Evolutionary conservation across 2,329 filamentous ascomycete species (phyloP).

Genomic region (Biscogniauxia marginata): DNA sequence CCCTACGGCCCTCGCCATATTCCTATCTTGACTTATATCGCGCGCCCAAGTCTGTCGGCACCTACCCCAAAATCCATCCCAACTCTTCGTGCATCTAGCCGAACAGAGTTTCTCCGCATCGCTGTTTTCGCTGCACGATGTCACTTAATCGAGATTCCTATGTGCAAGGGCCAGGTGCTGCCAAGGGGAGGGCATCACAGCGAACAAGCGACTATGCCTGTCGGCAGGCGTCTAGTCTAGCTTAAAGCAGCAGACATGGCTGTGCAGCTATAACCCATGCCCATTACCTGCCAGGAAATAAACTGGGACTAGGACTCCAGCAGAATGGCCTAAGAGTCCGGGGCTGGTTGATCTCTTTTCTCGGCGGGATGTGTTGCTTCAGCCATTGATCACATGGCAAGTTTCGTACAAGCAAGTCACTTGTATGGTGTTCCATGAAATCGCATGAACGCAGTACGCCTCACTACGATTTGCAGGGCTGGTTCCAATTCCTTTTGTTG

Average conservation of each 20-base stretch:
- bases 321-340: background rate
- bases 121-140: slow-evolving; percentile 8
- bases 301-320: slow-evolving; percentile 16
- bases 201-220: slow-evolving; percentile 15
- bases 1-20: slow-evolving; percentile 9
- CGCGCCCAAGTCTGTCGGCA: slow-evolving; percentile 2
- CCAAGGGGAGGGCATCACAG: slow-evolving; percentile 2
- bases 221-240: slow-evolving; percentile 16
- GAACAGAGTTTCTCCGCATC: slow-evolving; percentile 3
- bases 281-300: slow-evolving; percentile 11
- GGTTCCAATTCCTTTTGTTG: background rate
- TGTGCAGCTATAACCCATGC: slow-evolving; percentile 9
- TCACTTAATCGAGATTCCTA: slow-evolving; percentile 6
- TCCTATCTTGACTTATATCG: background rate
- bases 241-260: slow-evolving; percentile 23
- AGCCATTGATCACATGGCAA: background rate
- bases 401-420: background rate
- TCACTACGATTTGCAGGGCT: background rate
- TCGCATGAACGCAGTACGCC: background rate
- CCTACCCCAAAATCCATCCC: slow-evolving; percentile 2
- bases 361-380: too few relatives aligned
- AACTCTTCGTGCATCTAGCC: slow-evolving; percentile 2
- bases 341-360: background rate
- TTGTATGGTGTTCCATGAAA: background rate
- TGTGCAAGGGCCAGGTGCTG: slow-evolving; percentile 8